Evolutionary conservation across 805 yeast species (phyloP).

Genomic region (Kodamaea restingae): DNA sequence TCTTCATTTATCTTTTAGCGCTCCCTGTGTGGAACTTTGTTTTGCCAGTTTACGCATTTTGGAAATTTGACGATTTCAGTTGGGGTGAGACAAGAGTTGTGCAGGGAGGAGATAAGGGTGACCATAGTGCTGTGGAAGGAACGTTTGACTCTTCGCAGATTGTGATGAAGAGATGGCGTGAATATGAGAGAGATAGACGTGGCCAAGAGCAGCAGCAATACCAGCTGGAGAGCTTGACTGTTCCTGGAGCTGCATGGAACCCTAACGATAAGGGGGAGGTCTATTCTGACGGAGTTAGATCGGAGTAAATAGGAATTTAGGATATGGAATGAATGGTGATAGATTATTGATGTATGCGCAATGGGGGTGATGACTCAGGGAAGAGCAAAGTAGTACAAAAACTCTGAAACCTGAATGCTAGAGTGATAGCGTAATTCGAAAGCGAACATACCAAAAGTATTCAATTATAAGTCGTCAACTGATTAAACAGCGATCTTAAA

Average conservation of each 20-base stretch:
- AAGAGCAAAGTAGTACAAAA: no score
- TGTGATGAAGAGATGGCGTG: slow-evolving; percentile 91
- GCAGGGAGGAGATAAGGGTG: slow-evolving; percentile 60
- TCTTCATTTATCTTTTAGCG: slow-evolving; percentile 70
- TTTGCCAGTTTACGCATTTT: slow-evolving; percentile 79
- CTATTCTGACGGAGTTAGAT: neutral
- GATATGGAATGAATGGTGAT: neutral
- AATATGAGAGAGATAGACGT: slow-evolving; percentile 72
- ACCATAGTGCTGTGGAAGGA: slow-evolving; percentile 69
- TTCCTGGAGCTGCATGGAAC: slow-evolving; percentile 45
- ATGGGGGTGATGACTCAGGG: neutral
- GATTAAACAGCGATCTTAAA: no score
- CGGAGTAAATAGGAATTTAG: neutral
- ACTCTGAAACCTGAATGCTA: no score
- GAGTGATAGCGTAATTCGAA: no score
- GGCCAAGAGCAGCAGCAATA: slow-evolving; percentile 19
- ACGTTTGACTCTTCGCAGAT: slow-evolving; percentile 89
- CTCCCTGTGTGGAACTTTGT: slow-evolving; percentile 94
- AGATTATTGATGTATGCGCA: neutral
- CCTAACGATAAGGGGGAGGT: slow-evolving; percentile 18
- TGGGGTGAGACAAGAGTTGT: slow-evolving; percentile 96
- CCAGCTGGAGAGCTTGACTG: slow-evolving; percentile 16
- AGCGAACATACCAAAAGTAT: no score
- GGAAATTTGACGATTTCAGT: slow-evolving; percentile 94
- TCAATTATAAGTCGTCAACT: no score